A percentile compares a stretch with the other conserved stretches of the same genome.
These are phyloP conservation scores for Phytophthora pini DNA, from an alignment of 352 stramenopile species.

Conservation along the genomic window DNA sequence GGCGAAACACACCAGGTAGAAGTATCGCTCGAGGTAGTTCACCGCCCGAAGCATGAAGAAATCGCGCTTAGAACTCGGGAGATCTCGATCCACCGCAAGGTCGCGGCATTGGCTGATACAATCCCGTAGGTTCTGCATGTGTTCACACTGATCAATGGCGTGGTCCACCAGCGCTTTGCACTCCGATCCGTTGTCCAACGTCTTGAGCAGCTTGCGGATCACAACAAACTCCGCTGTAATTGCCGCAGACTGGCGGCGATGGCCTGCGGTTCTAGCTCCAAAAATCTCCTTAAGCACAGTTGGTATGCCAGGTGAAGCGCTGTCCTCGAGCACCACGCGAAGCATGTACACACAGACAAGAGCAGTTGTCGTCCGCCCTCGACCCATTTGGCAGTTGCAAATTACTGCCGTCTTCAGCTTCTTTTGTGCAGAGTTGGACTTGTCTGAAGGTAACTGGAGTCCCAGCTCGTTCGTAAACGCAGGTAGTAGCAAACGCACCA, in stretches of 20 bases:
- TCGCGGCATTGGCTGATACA: slow-evolving; percentile 85
- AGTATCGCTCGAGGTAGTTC: slow-evolving; percentile 91
- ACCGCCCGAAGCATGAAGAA: slow-evolving; percentile 86
- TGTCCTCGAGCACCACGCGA: slow-evolving; percentile 71
- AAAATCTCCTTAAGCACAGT: slow-evolving; percentile 40
- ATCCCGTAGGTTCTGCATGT: slow-evolving; percentile 87
- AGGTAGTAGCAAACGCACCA: slow-evolving; percentile 78
- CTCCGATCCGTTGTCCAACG: slow-evolving; percentile 71
- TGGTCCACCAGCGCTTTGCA: slow-evolving; percentile 76
- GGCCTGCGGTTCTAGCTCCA: slow-evolving; percentile 9
- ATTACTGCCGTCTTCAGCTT: slow-evolving; percentile 73
- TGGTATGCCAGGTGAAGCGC: slow-evolving; percentile 9
- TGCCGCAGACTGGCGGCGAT: slow-evolving; percentile 62
- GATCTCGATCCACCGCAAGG: slow-evolving; percentile 73
- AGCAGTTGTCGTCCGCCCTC: slow-evolving; percentile 88
- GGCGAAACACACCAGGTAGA: slow-evolving; percentile 91
- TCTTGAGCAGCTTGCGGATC: slow-evolving; percentile 74
- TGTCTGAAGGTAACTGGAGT: slow-evolving; percentile 30
- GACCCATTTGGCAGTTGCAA: slow-evolving; percentile 93
- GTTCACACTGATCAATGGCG: slow-evolving; percentile 79
- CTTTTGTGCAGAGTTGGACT: slow-evolving; percentile 11
- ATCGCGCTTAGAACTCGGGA: slow-evolving; percentile 72
- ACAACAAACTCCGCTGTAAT: slow-evolving; percentile 72
- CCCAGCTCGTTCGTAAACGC: slow-evolving; percentile 70
- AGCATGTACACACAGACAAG: slow-evolving; percentile 90